Percentiles rank a stretch among this genome's conserved stretches.
These are phyloP conservation scores for Blumeriella jaapii DNA, from an alignment of 2,329 filamentous ascomycete species.

Conservation along the genomic window DNA sequence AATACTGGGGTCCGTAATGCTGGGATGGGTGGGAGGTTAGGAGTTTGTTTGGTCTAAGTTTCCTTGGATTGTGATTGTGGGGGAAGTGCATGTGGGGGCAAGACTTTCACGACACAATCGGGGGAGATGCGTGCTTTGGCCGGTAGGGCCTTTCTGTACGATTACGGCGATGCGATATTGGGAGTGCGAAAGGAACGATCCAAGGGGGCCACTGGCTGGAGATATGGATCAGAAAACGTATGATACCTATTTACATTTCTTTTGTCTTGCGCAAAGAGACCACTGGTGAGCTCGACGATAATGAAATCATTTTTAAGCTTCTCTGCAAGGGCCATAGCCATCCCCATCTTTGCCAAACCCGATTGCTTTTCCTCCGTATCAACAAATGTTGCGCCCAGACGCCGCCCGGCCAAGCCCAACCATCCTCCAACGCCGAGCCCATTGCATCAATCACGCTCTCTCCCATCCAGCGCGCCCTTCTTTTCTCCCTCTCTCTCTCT, in stretches of 20 bases:
- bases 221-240: too few species aligned
- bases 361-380: slow-evolving; percentile 1
- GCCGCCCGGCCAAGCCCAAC: too few species aligned
- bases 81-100: background rate
- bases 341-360: background rate
- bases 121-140: background rate
- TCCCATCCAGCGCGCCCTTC: slow-evolving; percentile 1
- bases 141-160: slow-evolving; percentile 4
- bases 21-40: slow-evolving; percentile 2
- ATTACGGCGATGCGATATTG: slow-evolving; percentile 3
- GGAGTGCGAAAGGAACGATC: background rate
- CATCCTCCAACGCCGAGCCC: slow-evolving; percentile 2
- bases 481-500: background rate
- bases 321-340: background rate
- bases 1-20: slow-evolving; percentile 4
- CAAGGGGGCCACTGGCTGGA: too few species aligned
- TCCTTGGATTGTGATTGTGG: slow-evolving; percentile 3
- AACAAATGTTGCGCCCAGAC: too few species aligned
- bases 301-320: background rate
- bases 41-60: slow-evolving; percentile 1
- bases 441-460: too few species aligned
- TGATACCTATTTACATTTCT: background rate
- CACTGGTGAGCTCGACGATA: background rate
- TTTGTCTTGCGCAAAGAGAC: too few species aligned
- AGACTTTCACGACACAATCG: slow-evolving; percentile 1